Base-by-base conservation (phyloP, 495 filamentous ascomycete species). In the Penicillium longicatenatum region DNA sequence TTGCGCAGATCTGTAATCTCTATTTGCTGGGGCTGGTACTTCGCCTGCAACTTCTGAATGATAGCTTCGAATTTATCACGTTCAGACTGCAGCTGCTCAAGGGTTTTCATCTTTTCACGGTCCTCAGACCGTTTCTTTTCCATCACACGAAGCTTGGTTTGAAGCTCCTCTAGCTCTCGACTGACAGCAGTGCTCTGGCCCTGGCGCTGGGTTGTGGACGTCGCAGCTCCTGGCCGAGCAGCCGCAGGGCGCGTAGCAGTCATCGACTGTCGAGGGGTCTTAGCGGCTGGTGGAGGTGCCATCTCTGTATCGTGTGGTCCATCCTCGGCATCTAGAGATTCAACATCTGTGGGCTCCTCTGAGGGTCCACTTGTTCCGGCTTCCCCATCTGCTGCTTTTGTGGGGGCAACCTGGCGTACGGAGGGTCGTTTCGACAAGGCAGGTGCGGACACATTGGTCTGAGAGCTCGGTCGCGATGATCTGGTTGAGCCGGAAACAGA, bases 11-110 rank as follows among this genome's bases (percentile, higher is more conserved):
- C 89, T 5, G 74, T 75, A 52, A 91, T 84, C 59, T 98, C 94
- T 62, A 90, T 84, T 61, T 92, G 88, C 56, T 93, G 91, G 1
- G 90, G 84, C 59, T 95, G 90, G 56, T 90, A 93, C 69, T 98
- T 98, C 14, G 86, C 81, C 70, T 94, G 90, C 51, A 98, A 73
- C 58, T 94, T 98, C 66, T 96, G 89, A 39, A 98, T 95, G 61
- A 97, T 93, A 2, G 74, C 75, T 66, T 96, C 90, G 56, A 91
- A 95, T 55, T 90, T 90, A 65, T 97, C 91, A 10, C 88, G 82
- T 63, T 98, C 92, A 10, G 81, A 74, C 64, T 92, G 87, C 35
- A 92, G 67, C 57, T 85, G 83, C 42, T 98, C 92, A 33, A 97
- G 68, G 2, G 66, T 76, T 63, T 92, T 95, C 47, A 96, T 72